phyloP scores from a whole-genome alignment of 2,329 filamentous ascomycete genomes.

The Cytospora mali region DNA sequence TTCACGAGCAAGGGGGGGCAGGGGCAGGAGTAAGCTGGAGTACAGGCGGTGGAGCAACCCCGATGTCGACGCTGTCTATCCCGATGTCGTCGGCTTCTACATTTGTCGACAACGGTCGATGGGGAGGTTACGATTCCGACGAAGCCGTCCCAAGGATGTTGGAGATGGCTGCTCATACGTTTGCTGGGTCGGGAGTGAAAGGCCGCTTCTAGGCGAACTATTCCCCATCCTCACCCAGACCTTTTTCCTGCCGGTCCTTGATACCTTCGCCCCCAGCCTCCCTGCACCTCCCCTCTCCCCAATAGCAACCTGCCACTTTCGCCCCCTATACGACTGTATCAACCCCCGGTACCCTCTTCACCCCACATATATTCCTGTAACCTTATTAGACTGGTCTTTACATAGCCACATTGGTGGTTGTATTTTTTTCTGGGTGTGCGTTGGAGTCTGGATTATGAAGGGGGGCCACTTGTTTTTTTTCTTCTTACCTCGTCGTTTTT shows the following conservation, averaged over 20 bases:
- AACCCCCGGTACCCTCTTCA: not conserved
- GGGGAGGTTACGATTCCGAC: constrained; percentile 3
- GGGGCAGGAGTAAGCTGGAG: constrained; percentile 1
- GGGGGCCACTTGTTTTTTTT: not conserved
- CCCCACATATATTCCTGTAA: not conserved
- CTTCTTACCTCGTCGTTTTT: not conserved
- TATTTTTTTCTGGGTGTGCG: not conserved
- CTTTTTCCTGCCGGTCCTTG: not conserved
- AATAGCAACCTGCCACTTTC: not conserved
- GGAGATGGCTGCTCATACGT: constrained; percentile 18
- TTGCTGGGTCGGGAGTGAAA: constrained; percentile 9
- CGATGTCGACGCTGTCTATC: not conserved
- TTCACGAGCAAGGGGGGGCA: constrained; percentile 6
- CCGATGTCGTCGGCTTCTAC: constrained; percentile 18
- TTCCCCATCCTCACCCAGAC: not conserved
- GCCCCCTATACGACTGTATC: not conserved
- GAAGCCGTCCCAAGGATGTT: constrained; percentile 15
- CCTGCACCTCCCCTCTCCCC: not conserved
- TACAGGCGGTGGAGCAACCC: not conserved
- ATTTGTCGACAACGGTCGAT: constrained; percentile 13
- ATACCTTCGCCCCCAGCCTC: not conserved
- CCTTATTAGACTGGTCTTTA: not conserved
- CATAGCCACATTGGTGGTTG: not conserved
- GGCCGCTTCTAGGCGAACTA: not conserved
- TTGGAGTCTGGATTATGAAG: not conserved